Conservation (phyloP, 1,284 basidiomycete species). For the Coniferiporia sulphurascens region DNA sequence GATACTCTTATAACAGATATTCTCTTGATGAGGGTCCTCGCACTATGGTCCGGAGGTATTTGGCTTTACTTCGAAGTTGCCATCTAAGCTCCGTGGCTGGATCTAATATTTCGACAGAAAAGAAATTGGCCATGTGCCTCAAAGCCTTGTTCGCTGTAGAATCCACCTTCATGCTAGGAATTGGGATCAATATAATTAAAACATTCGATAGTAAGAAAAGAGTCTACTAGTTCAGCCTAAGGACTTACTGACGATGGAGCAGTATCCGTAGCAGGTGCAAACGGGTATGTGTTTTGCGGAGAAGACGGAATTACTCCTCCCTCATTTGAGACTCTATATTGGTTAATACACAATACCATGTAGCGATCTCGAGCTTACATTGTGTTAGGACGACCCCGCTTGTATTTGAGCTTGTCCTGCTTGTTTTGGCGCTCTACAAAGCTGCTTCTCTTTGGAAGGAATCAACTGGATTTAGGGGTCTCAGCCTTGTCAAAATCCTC, state of each 20-base stretch:
- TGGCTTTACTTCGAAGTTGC: background rate
- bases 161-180: background rate
- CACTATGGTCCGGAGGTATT: background rate
- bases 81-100: background rate
- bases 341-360: background rate
- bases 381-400: background rate
- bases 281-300: too few species aligned
- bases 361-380: background rate
- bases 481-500: background rate
- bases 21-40: constrained; percentile 3
- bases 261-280: background rate
- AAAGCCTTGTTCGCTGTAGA: background rate
- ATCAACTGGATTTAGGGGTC: background rate
- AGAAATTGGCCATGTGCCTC: background rate
- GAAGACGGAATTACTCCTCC: background rate
- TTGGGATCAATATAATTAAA: background rate
- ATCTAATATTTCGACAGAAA: background rate
- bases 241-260: background rate
- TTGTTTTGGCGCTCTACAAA: background rate
- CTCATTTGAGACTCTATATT: background rate
- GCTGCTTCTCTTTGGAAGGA: background rate
- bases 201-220: background rate
- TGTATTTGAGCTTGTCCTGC: background rate
- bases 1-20: background rate
- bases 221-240: background rate